Base-by-base conservation (phyloP, 768 basidiomycete species). In the Steccherinum ochraceum region DNA sequence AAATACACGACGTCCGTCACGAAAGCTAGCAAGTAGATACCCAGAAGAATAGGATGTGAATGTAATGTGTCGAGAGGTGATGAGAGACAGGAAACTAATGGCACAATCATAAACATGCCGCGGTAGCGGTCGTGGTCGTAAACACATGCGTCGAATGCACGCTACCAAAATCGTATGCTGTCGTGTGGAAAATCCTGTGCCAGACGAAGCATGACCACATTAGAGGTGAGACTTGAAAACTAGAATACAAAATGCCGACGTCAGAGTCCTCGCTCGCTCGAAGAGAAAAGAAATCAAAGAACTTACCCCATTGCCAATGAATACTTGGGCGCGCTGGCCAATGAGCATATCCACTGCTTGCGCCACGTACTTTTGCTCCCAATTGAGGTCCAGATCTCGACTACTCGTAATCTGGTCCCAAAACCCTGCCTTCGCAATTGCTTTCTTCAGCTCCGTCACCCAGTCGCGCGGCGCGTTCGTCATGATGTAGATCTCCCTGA, bases 261-360 rank as follows among this genome's bases (percentile, higher is more conserved):
- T 19, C 4, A 23, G 16, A n/a, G 40, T 11, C 11, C 4, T 13
- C n/a, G 2, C 26, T n/a, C n/a, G n/a, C n/a, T n/a, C n/a, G n/a
- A n/a, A n/a, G n/a, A 20, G 44, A 16, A 49, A 24, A 24, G 47
- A 42, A 2, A 12, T 21, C n/a, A 50, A 25, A 35, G 1, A 7
- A 61, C 75, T 58, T 51, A 75, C 75, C 60, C 78, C 78, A 44
- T 80, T 79, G 5, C 77, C 78, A 30, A 78, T 62, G 58, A 80
- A 74, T 21, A 72, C 66, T 49, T 77, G 73, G 4, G 75, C 75
- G 48, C 65, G 62, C 52, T 69, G 61, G 1, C 71, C 75, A 39
- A 78, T 66, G 11, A 71, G 61, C 75, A 80, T 80, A 53, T 80
- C 78, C 30, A 78, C 55, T 42, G 72, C 73, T 57, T 76, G 72